Evolutionary conservation across 345 rosid species (phyloP), one percentile per base, ranked within the genome.

Genomic region (Draba incana): DNA sequence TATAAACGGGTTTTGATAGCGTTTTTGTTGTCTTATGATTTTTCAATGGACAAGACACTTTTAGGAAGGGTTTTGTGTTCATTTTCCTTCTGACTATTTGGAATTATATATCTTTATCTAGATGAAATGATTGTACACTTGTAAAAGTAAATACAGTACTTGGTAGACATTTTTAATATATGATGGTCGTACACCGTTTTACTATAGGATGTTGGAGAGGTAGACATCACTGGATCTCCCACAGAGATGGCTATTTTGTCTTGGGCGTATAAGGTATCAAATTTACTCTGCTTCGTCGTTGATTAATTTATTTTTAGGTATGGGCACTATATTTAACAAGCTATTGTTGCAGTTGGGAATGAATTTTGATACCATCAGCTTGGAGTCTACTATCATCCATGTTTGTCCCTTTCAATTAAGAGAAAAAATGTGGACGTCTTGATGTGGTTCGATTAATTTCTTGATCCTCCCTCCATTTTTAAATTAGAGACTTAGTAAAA

Each of bases 341-440:
- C 35, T 57, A 15, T 69, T 80, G 43, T 76, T 80, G 75, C 91
- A 95, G 98, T 65, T n/a, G n/a, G n/a, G n/a, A n/a, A 89, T 92
- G 99, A 74, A 89, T 72, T 92, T 89, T 75, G 89, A 92, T 62
- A 74, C 45, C 60, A 39, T 82, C 57, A 88, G 88, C 77, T 85
- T 90, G 44, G 83, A 83, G 75, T 88, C 94, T 44, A 79, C 62
- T 57, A 79, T 85, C 68, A 89, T 95, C 62, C 97, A 89, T 76
- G 92, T 91, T 63, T n/a, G 82, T 85, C 72, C 97, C 98, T 64
- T 92, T 95, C 81, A 95, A 88, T 76, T 95, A 98, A 1, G 97
- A 95, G 86, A 95, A 95, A 78, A 95, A 95, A 76, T 82, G 94
- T 48, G 99, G 99, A 43, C 97, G 98, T 78, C 93, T 89, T 81